Percentiles rank a stretch among this genome's conserved stretches.
phyloP scores from a whole-genome alignment of 2,329 filamentous ascomycete genomes.

The Trichothecium sympodiale region DNA sequence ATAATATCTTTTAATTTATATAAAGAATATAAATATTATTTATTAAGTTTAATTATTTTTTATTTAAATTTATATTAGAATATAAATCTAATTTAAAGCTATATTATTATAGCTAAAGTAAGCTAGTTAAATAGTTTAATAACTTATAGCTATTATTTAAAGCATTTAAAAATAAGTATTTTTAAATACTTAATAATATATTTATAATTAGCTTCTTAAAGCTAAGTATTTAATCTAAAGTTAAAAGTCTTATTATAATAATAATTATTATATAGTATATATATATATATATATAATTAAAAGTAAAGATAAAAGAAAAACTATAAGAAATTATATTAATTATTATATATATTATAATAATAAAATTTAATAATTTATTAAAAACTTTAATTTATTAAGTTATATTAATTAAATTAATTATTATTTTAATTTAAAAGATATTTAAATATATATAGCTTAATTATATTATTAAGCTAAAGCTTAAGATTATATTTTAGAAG shows the following conservation, averaged over 20 bases:
- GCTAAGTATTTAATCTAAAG: not conserved
- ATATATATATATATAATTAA: conserved; percentile 1
- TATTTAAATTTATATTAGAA: not conserved
- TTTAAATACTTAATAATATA: not conserved
- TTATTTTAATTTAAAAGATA: not conserved
- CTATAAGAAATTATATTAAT: too few species aligned
- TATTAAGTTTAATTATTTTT: not conserved
- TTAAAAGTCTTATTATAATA: not conserved
- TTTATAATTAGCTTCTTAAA: too few species aligned
- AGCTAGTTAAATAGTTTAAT: not conserved
- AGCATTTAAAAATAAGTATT: too few species aligned
- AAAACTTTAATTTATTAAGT: not conserved
- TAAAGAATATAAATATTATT: too few species aligned
- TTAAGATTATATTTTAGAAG: too few species aligned
- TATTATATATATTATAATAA: not conserved
- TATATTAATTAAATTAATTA: conserved; percentile 1
- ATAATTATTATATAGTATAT: not conserved
- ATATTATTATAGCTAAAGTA: not conserved
- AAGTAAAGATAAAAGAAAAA: not conserved
- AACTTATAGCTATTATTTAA: not conserved
- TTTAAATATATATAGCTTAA: conserved; percentile 1
- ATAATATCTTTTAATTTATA: too few species aligned
- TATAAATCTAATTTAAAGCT: not conserved
- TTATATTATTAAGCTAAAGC: too few species aligned
- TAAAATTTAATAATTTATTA: conserved; percentile 1